Base-by-base conservation (phyloP, 2,329 filamentous ascomycete species). In the Fusarium ambrosium region DNA sequence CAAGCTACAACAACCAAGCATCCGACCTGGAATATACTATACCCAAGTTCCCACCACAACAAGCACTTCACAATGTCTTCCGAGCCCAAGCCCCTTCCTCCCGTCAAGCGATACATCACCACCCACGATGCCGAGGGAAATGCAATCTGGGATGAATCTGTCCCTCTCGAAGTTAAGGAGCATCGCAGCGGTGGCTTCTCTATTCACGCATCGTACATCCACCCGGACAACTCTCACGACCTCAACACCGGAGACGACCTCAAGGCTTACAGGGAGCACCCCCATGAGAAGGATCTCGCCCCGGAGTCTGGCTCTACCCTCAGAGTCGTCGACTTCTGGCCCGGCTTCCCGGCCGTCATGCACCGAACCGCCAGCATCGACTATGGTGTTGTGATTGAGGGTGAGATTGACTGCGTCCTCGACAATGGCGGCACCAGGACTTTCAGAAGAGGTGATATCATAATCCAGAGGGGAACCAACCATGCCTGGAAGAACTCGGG, bases 381-480 rank as follows among this genome's bases (percentile, higher is more conserved):
- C 67, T 75, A 75, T 36, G 73, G 71, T 22, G 55, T 77, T 24
- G 62, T 78, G 8, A 27, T 78, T 10, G 76, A 78, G 27, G 76
- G 77, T 22, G 70, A 74, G 63, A 48, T 77, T 18, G 70, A 78
- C 32, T 77, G 73, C 36, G 43, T 78, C 27, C 70, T 79, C 3
- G 75, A 79, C 36, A 71, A 69, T 27, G 72, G 75, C 18, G 75
- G 56, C 11, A 61, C 69, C 7, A 69, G 29, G 55, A 77, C 69
- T 5, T 70, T 77, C 36, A 51, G 32, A 16, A 68, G 75, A 20
- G 77, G 77, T 2, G 75, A 77, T 16, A 74, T 77, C 20, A 59
- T 77, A 53, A 56, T 78, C n/a, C 76, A 79, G 73, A 70, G 72
- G 14, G 76, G 77, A 16, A 77, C 77, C 18, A 78, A 72, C 27